phyloP scores from a whole-genome alignment of 2,329 filamentous ascomycete species.

The Onygenales sp. region DNA sequence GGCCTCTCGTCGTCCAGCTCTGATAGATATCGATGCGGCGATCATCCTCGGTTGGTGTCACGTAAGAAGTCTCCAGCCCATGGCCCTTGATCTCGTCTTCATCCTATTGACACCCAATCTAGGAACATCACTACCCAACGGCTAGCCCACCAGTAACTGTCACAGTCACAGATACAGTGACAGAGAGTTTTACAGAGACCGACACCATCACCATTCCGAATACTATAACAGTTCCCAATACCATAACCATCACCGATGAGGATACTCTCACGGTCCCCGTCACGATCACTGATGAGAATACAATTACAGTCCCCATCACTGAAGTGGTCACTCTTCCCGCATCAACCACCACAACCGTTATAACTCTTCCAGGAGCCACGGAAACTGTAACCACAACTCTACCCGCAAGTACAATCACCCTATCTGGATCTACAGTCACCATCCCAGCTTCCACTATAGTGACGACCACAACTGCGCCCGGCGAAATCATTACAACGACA shows the following conservation, averaged over 20 bases:
- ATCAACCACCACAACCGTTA: constrained; percentile 2
- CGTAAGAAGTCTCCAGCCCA: neutral
- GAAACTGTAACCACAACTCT: constrained; percentile 4
- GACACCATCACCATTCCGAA: constrained; percentile 3
- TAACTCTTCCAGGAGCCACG: constrained; percentile 4
- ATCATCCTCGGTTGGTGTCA: constrained; percentile 1
- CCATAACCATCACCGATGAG: constrained; percentile 9
- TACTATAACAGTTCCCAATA: neutral
- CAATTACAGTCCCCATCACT: constrained; percentile 1
- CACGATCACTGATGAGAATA: constrained; percentile 10
- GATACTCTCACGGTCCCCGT: constrained; percentile 10
- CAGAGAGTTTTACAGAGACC: constrained; percentile 3
- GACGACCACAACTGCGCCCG: constrained; percentile 12
- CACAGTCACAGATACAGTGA: constrained; percentile 11
- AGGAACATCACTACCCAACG: neutral
- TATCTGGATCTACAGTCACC: constrained; percentile 7
- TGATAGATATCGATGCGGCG: neutral
- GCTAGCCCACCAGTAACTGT: constrained; percentile 6
- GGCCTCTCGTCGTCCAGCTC: neutral
- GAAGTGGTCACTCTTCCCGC: constrained; percentile 5
- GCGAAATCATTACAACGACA: constrained; percentile 11
- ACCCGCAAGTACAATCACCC: constrained; percentile 9
- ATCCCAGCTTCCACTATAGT: constrained; percentile 8
- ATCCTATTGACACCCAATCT: neutral
- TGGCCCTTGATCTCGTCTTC: neutral